Evolutionary conservation across 768 basidiomycete species (phyloP), one percentile per base, ranked within the genome.

Genomic region (Cyclocybe cylindracea): DNA sequence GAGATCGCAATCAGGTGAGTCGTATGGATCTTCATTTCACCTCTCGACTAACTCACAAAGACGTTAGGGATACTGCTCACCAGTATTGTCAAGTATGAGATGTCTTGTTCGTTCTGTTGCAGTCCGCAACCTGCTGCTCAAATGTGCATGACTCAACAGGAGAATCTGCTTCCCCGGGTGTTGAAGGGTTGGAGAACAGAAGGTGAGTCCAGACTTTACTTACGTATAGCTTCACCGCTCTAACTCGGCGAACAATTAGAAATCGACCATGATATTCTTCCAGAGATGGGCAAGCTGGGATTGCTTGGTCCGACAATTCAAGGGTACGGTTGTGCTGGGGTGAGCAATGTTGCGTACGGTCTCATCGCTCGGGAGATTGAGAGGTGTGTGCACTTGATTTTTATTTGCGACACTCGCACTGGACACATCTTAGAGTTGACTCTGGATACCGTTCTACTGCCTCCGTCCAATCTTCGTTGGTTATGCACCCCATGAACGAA

Each of bases 381-480:
- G 70, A 78, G 92, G 93, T 90, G 37, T 13, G 73, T 51, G 11
- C 31, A 14, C 29, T 19, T 34, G 36, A 9, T 19, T 50, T 29
- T 41, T 2, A 11, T 43, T 43, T 10, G 9, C 13, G 8, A 38
- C 32, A 31, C n/a, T 50, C 24, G 48, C 56, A 32, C 31, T 43
- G 11, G 33, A 46, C 35, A 14, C 46, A 0, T 36, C 29, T 24
- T 59, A 94, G 95, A 55, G 86, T 98, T 36, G 96, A 99, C 66
- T 98, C 95, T 2, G 96, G 96, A 0, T 98, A 97, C 64, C 89
- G 96, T 19, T 95, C 92, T 4, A 95, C 87, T 3, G 86, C 94
- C 56, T 97, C 94, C 13, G 96, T 98, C 3, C 96, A 98, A 68
- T 93, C 91, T 1, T 95, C 93, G 14, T 82, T 99, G 24, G 93